Evolutionary conservation across 139 green algal genomes (phyloP).

Genomic region (Chlorella sp.): DNA sequence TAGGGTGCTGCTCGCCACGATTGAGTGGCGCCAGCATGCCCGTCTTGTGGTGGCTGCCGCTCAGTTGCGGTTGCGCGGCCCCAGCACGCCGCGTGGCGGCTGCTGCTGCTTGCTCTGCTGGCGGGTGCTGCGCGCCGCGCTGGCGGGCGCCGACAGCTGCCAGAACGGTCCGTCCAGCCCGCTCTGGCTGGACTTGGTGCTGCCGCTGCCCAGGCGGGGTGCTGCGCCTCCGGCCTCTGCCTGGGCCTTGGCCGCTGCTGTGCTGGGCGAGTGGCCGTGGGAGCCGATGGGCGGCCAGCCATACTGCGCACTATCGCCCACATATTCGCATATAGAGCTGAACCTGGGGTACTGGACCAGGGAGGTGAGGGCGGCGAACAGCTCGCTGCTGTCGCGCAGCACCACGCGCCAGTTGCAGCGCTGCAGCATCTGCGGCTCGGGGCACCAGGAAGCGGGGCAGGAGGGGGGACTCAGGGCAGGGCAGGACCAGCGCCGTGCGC

Average conservation of each 20-base stretch:
- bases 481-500: not conserved
- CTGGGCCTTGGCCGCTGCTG: not conserved
- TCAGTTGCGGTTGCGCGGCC: not conserved
- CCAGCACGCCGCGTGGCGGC: not conserved
- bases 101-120: not conserved
- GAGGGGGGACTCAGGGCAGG: not conserved
- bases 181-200: not conserved
- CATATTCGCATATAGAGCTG: not conserved
- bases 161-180: slow-evolving; percentile 18
- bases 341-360: not conserved
- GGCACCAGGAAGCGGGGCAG: not conserved
- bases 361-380: not conserved
- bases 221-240: not conserved
- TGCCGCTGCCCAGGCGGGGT: not conserved
- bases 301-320: not conserved
- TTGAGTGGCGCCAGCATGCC: not conserved
- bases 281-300: not conserved
- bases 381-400: not conserved
- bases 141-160: not conserved
- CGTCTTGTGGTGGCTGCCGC: not conserved
- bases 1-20: too few relatives aligned
- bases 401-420: slow-evolving; percentile 20
- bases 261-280: not conserved
- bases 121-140: not conserved
- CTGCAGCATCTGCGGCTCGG: slow-evolving; percentile 1